Percentiles rank a stretch among this genome's conserved stretches.
phyloP scores from a whole-genome alignment of 1,284 basidiomycete species.

The Fomitopsis palustris region DNA sequence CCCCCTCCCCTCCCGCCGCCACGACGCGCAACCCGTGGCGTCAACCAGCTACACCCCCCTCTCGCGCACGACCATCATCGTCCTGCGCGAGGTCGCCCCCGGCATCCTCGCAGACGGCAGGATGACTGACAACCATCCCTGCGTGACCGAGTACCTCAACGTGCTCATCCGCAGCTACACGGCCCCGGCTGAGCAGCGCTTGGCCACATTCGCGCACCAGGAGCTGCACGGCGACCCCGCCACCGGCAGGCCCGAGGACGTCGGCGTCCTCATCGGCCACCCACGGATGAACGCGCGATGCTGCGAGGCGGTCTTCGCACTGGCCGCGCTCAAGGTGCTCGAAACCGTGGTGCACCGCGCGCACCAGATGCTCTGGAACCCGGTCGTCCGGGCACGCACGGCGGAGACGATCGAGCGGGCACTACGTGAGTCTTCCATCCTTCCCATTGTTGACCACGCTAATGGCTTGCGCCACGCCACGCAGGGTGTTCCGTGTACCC shows the following conservation, averaged over 20 bases:
- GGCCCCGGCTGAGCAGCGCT: background rate
- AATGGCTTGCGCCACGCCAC: background rate
- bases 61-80: background rate
- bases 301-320: slow-evolving; percentile 20
- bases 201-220: background rate
- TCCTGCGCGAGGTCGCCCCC: background rate
- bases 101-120: background rate
- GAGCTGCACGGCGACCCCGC: background rate
- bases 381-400: slow-evolving; percentile 15
- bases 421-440: background rate
- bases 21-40: background rate
- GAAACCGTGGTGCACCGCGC: slow-evolving; percentile 18
- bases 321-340: slow-evolving; percentile 23
- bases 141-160: background rate
- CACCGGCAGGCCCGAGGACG: background rate
- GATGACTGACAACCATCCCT: background rate
- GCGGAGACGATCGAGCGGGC: slow-evolving; percentile 16
- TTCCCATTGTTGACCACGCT: background rate
- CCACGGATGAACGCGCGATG: slow-evolving; percentile 14
- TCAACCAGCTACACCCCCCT: background rate
- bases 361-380: slow-evolving; percentile 24
- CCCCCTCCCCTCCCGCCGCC: background rate
- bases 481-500: background rate
- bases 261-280: background rate
- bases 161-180: background rate